These are phyloP conservation scores for Geotrichum phurueaensis DNA, from an alignment of 1,139 yeast genomes.

Conservation along the genomic window DNA sequence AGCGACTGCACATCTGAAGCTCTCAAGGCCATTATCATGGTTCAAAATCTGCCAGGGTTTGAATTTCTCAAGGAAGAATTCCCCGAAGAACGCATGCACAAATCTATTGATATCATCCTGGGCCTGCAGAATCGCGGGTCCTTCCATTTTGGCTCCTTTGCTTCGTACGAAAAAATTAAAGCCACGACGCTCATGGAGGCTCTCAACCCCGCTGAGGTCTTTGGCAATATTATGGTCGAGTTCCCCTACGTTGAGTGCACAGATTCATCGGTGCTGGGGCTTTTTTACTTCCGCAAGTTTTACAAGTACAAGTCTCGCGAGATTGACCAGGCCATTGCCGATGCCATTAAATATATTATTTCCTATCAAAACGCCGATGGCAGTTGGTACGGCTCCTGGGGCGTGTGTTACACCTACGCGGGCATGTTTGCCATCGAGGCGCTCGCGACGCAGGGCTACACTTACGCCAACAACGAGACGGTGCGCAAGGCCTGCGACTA, in stretches of 20 bases:
- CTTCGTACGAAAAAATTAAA: constrained; percentile 82
- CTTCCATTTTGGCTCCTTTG: constrained; percentile 85
- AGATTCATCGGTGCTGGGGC: constrained; percentile 86
- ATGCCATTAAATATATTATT: constrained; percentile 69
- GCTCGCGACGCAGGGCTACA: constrained; percentile 59
- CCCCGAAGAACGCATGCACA: constrained; percentile 48
- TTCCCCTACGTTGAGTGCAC: constrained; percentile 98
- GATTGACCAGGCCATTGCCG: constrained; percentile 58
- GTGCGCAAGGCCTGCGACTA: constrained; percentile 82
- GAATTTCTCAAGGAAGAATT: constrained; percentile 48
- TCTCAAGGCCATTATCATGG: constrained; percentile 88
- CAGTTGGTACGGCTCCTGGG: constrained; percentile 99
- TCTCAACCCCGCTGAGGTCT: constrained; percentile 94
- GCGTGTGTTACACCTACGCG: constrained; percentile 92
- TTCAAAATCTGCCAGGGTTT: constrained; percentile 57
- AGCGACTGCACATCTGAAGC: constrained; percentile 98
- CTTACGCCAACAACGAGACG: constrained; percentile 53
- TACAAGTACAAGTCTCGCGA: constrained; percentile 57
- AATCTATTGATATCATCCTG: constrained; percentile 68
- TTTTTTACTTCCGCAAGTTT: constrained; percentile 69
- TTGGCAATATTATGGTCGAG: constrained; percentile 97
- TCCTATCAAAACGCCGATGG: constrained; percentile 72
- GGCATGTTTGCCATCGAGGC: constrained; percentile 98
- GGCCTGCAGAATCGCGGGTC: constrained; percentile 69
- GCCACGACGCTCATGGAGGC: constrained; percentile 71